Evolutionary conservation across 345 rosid genomes (phyloP).

Genomic region (Bruguiera sexangula): DNA sequence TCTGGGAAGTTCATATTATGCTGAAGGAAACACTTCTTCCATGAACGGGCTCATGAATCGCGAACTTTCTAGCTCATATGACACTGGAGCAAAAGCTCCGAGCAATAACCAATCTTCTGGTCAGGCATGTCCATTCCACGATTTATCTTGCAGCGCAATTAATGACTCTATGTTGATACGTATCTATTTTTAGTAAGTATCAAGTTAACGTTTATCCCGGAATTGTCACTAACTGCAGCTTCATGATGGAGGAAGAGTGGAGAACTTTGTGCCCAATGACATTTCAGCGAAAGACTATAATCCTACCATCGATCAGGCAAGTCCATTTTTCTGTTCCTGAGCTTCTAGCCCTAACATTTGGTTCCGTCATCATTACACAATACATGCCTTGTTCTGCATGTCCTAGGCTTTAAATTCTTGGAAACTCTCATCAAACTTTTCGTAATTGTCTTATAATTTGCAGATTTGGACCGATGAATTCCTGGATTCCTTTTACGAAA

Average conservation of each 20-base stretch:
- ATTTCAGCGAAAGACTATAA: background rate
- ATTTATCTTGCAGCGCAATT: background rate
- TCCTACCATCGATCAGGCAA: constrained; percentile 16
- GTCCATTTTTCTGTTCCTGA: background rate
- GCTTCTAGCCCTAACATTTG: too few relatives aligned
- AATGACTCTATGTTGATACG: background rate
- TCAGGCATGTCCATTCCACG: constrained; percentile 20
- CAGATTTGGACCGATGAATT: constrained; percentile 27
- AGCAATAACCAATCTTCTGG: constrained; percentile 13
- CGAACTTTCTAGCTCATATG: constrained; percentile 2
- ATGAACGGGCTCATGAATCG: constrained; percentile 7
- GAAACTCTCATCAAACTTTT: background rate
- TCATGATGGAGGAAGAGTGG: background rate
- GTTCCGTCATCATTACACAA: too few relatives aligned
- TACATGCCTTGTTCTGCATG: too few relatives aligned
- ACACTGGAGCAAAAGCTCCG: background rate
- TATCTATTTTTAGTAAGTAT: background rate
- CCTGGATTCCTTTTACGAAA: constrained; percentile 10
- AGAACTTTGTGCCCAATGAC: background rate
- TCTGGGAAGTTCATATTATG: background rate
- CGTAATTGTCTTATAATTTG: background rate
- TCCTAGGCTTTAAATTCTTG: background rate
- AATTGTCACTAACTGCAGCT: background rate
- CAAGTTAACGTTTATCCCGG: too few relatives aligned
- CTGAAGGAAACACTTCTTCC: background rate